These are phyloP conservation scores for Gnetum montanum DNA, from an alignment of 75 land plant species.

Conservation along the genomic window DNA sequence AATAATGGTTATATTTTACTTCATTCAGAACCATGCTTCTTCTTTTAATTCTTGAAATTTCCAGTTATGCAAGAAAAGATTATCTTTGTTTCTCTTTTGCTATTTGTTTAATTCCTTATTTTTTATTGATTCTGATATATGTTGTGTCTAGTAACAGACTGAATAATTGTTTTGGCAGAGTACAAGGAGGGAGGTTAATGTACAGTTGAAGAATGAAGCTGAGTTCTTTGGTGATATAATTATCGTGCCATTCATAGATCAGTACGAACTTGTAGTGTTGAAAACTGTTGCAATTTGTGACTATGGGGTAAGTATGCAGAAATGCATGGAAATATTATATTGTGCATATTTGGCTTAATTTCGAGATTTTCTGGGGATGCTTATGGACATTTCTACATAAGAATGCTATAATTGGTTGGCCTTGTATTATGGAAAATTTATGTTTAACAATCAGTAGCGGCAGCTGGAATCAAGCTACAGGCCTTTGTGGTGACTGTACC, in stretches of 20 bases:
- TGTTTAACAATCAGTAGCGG: too few relatives aligned
- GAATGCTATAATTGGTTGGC: too few relatives aligned
- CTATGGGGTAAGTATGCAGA: conserved; percentile 41
- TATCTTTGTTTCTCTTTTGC: too few relatives aligned
- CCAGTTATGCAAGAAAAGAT: too few relatives aligned
- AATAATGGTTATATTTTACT: too few relatives aligned
- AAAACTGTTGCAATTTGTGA: conserved; percentile 74
- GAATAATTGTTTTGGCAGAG: conserved; percentile 23
- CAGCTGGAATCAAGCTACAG: too few relatives aligned
- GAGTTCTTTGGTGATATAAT: conserved; percentile 55
- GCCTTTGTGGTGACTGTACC: too few relatives aligned
- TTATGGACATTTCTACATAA: not conserved
- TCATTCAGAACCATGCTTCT: too few relatives aligned
- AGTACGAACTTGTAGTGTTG: conserved; percentile 55
- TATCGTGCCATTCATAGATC: conserved; percentile 57
- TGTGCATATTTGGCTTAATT: not conserved
- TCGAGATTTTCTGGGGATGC: not conserved
- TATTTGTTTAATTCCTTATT: too few relatives aligned
- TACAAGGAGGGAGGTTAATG: conserved; percentile 52
- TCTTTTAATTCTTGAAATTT: too few relatives aligned
- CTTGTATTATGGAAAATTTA: too few relatives aligned
- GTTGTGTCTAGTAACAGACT: not conserved
- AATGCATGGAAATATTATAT: not conserved
- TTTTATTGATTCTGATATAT: too few relatives aligned
- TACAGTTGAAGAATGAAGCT: conserved; percentile 49